phyloP scores from a whole-genome alignment of 148 eudicot genomes.

The Linanthus parryae region DNA sequence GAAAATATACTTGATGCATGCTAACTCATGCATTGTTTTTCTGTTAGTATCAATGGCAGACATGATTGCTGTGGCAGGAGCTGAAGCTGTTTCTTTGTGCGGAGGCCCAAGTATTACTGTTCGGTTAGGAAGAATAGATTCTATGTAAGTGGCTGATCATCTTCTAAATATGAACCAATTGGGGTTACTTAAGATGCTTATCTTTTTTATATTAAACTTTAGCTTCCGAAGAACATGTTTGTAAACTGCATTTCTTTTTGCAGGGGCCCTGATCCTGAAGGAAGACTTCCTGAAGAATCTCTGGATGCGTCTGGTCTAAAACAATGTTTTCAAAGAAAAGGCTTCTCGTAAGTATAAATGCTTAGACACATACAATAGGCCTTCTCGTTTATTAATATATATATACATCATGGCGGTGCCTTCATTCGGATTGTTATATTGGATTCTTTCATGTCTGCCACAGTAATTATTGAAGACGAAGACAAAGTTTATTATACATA shows the following conservation, averaged over 20 bases:
- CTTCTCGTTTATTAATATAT: too few relatives aligned
- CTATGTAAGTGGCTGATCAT: slow-evolving; percentile 39
- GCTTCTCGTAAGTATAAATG: slow-evolving; percentile 98
- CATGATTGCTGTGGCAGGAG: slow-evolving; percentile 89
- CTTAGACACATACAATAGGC: too few relatives aligned
- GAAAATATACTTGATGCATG: slow-evolving; percentile 6
- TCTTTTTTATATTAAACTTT: background rate
- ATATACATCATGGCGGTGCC: too few relatives aligned
- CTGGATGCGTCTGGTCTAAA: slow-evolving; percentile 68
- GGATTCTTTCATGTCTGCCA: too few relatives aligned
- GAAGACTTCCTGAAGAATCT: slow-evolving; percentile 81
- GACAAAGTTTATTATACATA: too few relatives aligned
- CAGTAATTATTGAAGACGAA: too few relatives aligned
- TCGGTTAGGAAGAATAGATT: slow-evolving; percentile 78
- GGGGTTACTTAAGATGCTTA: background rate
- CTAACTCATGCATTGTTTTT: slow-evolving; percentile 15
- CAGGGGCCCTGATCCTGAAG: slow-evolving; percentile 90
- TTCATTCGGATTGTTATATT: too few relatives aligned
- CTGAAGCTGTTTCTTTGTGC: slow-evolving; percentile 82
- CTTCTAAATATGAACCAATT: slow-evolving; percentile 1
- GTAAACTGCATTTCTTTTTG: slow-evolving; percentile 14
- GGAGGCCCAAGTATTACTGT: slow-evolving; percentile 82
- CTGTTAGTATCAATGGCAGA: slow-evolving; percentile 87
- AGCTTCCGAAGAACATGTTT: background rate
- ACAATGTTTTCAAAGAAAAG: slow-evolving; percentile 66